Percentiles rank a stretch among this genome's conserved stretches.
Conservation (phyloP, 495 filamentous ascomycete species). For the Clavariopsis aquatica region DNA sequence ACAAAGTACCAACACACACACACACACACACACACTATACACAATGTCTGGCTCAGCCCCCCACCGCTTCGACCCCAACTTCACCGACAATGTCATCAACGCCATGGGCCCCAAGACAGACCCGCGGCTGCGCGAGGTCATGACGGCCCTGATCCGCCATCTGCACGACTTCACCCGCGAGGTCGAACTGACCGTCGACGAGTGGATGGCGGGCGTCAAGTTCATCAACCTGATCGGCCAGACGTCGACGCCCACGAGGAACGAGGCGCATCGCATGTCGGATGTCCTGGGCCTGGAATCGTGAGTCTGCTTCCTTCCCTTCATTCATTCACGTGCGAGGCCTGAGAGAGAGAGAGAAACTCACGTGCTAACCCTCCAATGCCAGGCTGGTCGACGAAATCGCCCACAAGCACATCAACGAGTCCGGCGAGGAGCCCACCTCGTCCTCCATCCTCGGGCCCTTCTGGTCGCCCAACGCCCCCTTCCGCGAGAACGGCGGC, state of each 20-base stretch:
- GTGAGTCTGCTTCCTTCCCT: constrained; percentile 48
- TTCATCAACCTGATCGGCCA: constrained; percentile 56
- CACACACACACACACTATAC: background rate
- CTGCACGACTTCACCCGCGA: constrained; percentile 84
- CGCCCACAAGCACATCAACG: constrained; percentile 75
- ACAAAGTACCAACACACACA: too few species aligned
- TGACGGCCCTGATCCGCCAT: constrained; percentile 68
- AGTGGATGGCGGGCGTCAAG: constrained; percentile 77
- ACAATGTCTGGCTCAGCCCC: constrained; percentile 8
- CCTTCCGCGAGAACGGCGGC: constrained; percentile 70
- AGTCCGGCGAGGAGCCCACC: constrained; percentile 69
- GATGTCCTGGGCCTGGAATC: constrained; percentile 83
- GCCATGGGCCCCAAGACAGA: constrained; percentile 73
- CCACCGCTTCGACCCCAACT: constrained; percentile 65
- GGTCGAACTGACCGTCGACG: constrained; percentile 74
- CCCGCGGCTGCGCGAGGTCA: constrained; percentile 64
- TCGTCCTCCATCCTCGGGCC: constrained; percentile 82
- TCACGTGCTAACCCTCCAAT: constrained; percentile 7
- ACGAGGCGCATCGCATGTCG: constrained; percentile 76
- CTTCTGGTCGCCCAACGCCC: constrained; percentile 84
- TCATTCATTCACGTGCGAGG: too few species aligned
- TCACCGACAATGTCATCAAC: constrained; percentile 73
- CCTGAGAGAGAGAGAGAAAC: too few species aligned
- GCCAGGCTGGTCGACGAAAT: constrained; percentile 79
- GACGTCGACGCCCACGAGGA: constrained; percentile 61